Base-by-base conservation (phyloP, 2,329 filamentous ascomycete genomes). In the Cytospora schulzeri region DNA sequence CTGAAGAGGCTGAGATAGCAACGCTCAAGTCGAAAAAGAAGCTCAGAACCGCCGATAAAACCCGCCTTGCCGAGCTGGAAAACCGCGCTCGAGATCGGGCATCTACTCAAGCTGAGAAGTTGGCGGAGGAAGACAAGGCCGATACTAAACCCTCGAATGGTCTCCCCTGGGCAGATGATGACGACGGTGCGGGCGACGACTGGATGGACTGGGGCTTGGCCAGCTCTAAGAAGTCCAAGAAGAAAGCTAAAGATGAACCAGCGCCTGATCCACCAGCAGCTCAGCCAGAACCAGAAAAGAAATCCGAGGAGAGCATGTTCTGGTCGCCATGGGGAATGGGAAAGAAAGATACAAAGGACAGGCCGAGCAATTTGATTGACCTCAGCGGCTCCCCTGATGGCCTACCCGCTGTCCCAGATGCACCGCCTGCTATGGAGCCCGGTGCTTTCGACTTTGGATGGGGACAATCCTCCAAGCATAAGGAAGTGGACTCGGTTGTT, bases 151-250 rank as follows among this genome's bases (percentile, higher is more conserved):
- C 35, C 4, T 24, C 51, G 11, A 35, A 66, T 5, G 41, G 55
- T 3, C 45, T 62, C 24, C 64, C 62, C 19, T 67, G 65, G 65
- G 65, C 65, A 11, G 62, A 65, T 26, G 65, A 65, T 19, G 65
- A 58, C 3, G 54, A 62, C 12, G 62, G 51, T 0, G 50, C 22
- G n/a, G 59, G 45, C 22, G 62, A 67, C 22, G 65, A 67, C 62
- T 65, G 65, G 65, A 57, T 65, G 65, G 33, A 59, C 28, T 67
- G 65, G 65, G 66, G 66, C n/a, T 67, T 69, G 63, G 59, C 64
- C 63, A 74, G 73, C 60, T 71, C 71, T 8, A 79, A 79, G 58
- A 81, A 82, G 70, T 78, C 78, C 67, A 77, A 77, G 61, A 76
- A 78, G 56, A 76, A 75, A 61, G 67, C 68, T 69, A 55, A 71